Conservation (phyloP, 2,329 filamentous ascomycete genomes). For the Aspergillus tubingensis region DNA sequence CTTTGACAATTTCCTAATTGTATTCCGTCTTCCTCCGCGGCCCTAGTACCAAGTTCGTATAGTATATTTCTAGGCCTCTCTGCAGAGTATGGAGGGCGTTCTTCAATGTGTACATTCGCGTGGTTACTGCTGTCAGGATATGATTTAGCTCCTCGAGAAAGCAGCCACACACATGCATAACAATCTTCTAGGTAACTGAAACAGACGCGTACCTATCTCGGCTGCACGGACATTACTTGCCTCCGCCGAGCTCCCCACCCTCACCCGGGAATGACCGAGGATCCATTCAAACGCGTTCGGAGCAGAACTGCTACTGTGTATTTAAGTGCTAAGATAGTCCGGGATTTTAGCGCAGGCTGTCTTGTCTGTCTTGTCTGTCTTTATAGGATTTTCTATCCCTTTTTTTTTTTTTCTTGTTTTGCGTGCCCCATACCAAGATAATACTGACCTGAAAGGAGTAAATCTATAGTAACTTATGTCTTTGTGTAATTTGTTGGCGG, state of each 20-base stretch:
- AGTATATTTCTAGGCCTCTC: not conserved
- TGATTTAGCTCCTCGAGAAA: not conserved
- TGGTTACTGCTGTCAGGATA: not conserved
- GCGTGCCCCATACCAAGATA: not conserved
- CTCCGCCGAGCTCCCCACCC: constrained; percentile 1
- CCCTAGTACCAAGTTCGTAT: not conserved
- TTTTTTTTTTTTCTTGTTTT: not conserved
- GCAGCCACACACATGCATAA: constrained; percentile 1
- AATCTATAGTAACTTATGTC: not conserved
- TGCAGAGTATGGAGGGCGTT: not conserved
- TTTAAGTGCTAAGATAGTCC: not conserved
- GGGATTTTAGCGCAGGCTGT: not conserved
- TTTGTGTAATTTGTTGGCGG: not conserved
- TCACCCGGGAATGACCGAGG: constrained; percentile 4
- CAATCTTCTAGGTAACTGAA: constrained; percentile 26
- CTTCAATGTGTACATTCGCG: not conserved
- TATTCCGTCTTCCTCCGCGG: not conserved
- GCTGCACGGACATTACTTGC: constrained; percentile 34
- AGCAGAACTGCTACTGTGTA: not conserved
- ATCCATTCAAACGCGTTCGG: not conserved
- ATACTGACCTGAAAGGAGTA: not conserved
- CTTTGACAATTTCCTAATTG: too few relatives aligned
- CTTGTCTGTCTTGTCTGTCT: too few relatives aligned
- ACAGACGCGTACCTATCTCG: constrained; percentile 39
- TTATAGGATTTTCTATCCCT: too few relatives aligned